These are phyloP conservation scores for Aphanomyces stellatus DNA, from an alignment of 352 stramenopile genomes.

Conservation along the genomic window DNA sequence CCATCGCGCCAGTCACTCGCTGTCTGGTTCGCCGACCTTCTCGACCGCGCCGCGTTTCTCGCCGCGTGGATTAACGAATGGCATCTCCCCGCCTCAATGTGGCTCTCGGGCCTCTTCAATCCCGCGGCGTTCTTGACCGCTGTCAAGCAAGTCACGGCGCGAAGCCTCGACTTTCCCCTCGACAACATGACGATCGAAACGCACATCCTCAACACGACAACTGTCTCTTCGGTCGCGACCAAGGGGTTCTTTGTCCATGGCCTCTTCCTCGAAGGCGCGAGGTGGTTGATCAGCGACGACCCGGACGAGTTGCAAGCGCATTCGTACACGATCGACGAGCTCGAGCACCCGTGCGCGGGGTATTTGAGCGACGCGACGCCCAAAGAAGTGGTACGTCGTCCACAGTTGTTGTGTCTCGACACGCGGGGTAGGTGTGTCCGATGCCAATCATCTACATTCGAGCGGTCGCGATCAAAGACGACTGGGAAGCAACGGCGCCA, in stretches of 20 bases:
- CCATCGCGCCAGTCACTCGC: conserved; percentile 72
- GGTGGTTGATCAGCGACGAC: conserved; percentile 79
- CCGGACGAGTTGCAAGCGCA: conserved; percentile 74
- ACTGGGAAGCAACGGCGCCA: conserved; percentile 92
- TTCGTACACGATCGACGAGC: conserved; percentile 73
- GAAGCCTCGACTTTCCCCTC: conserved; percentile 75
- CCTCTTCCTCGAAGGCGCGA: conserved; percentile 91
- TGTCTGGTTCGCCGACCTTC: conserved; percentile 72
- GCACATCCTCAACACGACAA: conserved; percentile 71
- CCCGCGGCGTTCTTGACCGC: conserved; percentile 76
- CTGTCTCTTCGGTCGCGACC: conserved; percentile 39
- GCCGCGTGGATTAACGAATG: conserved; percentile 49
- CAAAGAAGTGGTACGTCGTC: conserved; percentile 88
- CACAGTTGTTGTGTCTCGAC: background rate
- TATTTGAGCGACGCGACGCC: conserved; percentile 83
- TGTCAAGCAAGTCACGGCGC: conserved; percentile 81
- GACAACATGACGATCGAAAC: conserved; percentile 93
- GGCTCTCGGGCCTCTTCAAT: conserved; percentile 76
- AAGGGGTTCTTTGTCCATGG: conserved; percentile 93
- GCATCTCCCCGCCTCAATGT: conserved; percentile 65
- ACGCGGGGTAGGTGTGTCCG: conserved; percentile 23
- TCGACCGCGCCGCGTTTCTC: conserved; percentile 63
- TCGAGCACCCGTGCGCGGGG: conserved; percentile 68
- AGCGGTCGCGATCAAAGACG: conserved; percentile 81
- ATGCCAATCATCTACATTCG: conserved; percentile 92